Evolutionary conservation across 1,284 basidiomycete genomes (phyloP).

Genomic region (Cryptococcus sp.): DNA sequence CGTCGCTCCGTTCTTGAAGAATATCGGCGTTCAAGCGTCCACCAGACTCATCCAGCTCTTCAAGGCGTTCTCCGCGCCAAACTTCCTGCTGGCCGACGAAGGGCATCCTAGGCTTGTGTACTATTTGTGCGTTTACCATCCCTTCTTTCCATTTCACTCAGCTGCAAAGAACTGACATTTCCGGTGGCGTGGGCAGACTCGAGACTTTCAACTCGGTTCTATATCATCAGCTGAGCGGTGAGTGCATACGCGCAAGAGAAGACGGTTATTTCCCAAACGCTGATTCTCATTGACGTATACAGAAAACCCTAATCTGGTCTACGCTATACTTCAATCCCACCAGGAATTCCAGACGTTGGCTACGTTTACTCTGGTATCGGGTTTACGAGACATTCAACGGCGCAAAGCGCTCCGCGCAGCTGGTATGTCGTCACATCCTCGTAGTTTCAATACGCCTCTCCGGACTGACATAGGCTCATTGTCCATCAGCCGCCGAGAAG

Average conservation of each 20-base stretch:
- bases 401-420: conserved; percentile 68
- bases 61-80: conserved; percentile 81
- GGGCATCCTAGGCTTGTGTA: conserved; percentile 88
- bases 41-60: conserved; percentile 83
- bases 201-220: conserved; percentile 88
- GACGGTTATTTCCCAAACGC: conserved; percentile 32
- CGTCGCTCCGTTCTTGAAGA: conserved; percentile 78
- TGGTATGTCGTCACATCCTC: conserved; percentile 23
- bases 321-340: conserved; percentile 79
- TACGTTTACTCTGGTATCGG: conserved; percentile 79
- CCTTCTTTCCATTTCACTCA: neutral
- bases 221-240: conserved; percentile 59
- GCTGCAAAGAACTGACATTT: neutral
- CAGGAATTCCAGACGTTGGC: conserved; percentile 82
- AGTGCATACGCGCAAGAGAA: neutral
- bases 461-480: neutral
- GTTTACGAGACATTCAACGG: conserved; percentile 78
- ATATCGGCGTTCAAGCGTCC: conserved; percentile 77
- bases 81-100: conserved; percentile 88
- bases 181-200: conserved; percentile 49
- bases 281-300: conserved; percentile 21
- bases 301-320: conserved; percentile 84
- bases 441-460: neutral
- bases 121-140: conserved; percentile 65
- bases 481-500: conserved; percentile 15